phyloP scores from a whole-genome alignment of 495 filamentous ascomycete genomes.

The Parachaetomium inaequale region DNA sequence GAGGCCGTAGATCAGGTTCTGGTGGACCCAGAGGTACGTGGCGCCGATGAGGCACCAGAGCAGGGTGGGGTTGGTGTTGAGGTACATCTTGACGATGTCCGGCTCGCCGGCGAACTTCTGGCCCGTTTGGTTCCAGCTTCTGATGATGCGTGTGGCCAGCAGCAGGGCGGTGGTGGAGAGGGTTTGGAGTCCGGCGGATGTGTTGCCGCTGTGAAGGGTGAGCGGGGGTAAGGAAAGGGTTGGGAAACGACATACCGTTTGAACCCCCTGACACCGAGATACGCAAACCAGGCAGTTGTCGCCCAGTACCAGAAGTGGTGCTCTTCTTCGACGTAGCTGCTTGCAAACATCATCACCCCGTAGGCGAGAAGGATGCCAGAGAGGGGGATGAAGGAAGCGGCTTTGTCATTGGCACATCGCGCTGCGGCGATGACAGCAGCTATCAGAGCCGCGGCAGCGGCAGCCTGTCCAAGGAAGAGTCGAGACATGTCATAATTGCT shows the following conservation, averaged over 20 bases:
- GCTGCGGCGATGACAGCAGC: conserved; percentile 23
- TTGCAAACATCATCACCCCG: conserved; percentile 91
- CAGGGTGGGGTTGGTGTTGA: conserved; percentile 55
- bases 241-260: conserved; percentile 11
- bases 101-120: conserved; percentile 87
- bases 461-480: conserved; percentile 34
- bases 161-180: conserved; percentile 33
- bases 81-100: conserved; percentile 70
- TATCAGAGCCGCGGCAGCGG: conserved; percentile 27
- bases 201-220: conserved; percentile 17
- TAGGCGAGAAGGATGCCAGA: conserved; percentile 55
- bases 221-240: conserved; percentile 5
- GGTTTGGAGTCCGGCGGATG: conserved; percentile 10
- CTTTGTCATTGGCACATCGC: conserved; percentile 7
- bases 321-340: conserved; percentile 96
- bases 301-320: conserved; percentile 98
- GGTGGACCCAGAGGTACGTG: conserved; percentile 56
- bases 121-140: conserved; percentile 93
- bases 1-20: conserved; percentile 36
- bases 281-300: conserved; percentile 70
- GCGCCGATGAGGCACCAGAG: conserved; percentile 73
- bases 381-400: conserved; percentile 26
- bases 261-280: conserved; percentile 55
- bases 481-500: conserved; percentile 78
- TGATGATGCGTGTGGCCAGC: conserved; percentile 56